phyloP scores from a whole-genome alignment of 2,329 filamentous ascomycete species.

The Ceratocystis colombiana region DNA sequence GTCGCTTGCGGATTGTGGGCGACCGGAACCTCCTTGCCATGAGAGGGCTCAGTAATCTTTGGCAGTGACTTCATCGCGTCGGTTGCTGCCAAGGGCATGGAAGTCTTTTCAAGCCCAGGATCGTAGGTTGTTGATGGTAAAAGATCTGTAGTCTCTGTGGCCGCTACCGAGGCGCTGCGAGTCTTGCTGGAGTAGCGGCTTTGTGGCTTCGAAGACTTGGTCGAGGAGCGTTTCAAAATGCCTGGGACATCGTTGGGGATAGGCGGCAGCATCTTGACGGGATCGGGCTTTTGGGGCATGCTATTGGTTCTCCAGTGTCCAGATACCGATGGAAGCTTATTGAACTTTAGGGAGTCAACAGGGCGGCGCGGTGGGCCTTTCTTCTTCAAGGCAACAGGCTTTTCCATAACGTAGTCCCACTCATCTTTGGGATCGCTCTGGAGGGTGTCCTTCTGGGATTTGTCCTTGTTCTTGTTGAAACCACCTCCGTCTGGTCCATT shows the following conservation, averaged over 20 bases:
- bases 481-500: background rate
- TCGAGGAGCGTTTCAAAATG: slow-evolving; percentile 11
- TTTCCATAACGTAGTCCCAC: background rate
- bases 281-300: slow-evolving; percentile 22
- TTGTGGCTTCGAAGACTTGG: background rate
- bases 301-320: background rate
- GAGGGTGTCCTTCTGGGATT: background rate
- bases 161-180: background rate
- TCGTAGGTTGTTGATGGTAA: slow-evolving; percentile 21
- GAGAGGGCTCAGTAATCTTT: background rate
- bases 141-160: slow-evolving; percentile 10
- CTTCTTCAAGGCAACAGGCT: background rate
- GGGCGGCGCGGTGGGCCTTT: background rate
- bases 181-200: background rate
- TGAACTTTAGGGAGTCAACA: slow-evolving; percentile 5
- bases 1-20: background rate
- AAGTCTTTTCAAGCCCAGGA: background rate
- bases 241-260: background rate
- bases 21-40: background rate
- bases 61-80: background rate
- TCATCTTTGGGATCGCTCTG: background rate
- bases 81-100: background rate
- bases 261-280: slow-evolving; percentile 14
- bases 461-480: background rate
- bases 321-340: background rate